Evolutionary conservation across 306 rosid genomes (phyloP), one percentile per base, ranked within the genome.

Genomic region (Vachellia pachyceras): DNA sequence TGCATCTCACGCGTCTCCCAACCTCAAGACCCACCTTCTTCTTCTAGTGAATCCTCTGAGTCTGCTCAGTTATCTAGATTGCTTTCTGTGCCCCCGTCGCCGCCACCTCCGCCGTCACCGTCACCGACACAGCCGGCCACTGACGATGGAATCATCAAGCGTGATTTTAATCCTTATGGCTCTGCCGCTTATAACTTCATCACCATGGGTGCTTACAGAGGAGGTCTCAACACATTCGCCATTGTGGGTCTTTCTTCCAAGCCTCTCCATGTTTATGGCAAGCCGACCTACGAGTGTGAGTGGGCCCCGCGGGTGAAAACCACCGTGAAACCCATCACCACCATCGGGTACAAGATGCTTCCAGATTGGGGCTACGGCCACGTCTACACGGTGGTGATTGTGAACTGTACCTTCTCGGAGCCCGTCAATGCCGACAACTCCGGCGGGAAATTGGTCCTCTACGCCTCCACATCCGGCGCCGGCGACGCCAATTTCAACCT

Each of bases 281-380:
- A 82, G 1, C 94, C 94, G 15, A 79, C 77, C 6, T 89, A 89
- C 77, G 65, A 80, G 69, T 91, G 94, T 85, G 92, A 79, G 8
- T 91, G 91, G 92, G 29, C 74, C 22, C 89, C 92, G 0, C 18
- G 22, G 25, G 74, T 5, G 29, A 74, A 85, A 63, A 33, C 77
- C 37, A 69, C 85, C 46, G 72, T 35, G 0, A 23, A 63, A 7
- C 77, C 79, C 54, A 66, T 82, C 64, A 75, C 87, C 77, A 72
- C 87, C 40, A 81, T 35, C 13, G 89, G 84, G 3, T 82, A 80
- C 84, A 91, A 91, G 86, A 82, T 89, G 12, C 90, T 91, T 0
- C 89, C 92, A 0, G 95, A 91, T 25, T 91, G 95, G 92, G 95
- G 95, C 45, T 91, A 89, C 71, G 95, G 95, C 22, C 84, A 89